Base-by-base conservation (phyloP, 345 rosid genomes). In the Passiflora organensis region DNA sequence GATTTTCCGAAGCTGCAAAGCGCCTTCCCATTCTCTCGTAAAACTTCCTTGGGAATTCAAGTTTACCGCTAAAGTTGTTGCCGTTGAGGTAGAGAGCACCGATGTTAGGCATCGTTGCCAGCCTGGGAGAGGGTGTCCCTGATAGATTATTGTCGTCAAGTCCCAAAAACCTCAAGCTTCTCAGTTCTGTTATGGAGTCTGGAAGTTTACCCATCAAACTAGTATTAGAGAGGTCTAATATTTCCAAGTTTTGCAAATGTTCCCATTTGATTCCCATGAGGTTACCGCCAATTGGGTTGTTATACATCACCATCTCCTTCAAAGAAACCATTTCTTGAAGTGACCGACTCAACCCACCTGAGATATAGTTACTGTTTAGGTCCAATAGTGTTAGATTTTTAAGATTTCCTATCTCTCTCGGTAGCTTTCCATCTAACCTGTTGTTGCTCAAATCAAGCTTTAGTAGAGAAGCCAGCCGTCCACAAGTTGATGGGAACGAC, bases 381-480 rank as follows among this genome's bases (percentile, higher is more conserved):
- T 77, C 81, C 18, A 77, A 45, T 10, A 77, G 20, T 12, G 76
- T 60, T 13, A 70, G 63, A 53, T 60, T 73, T 19, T 55, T 58
- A 13, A 73, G 32, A 4, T 44, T 67, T 36, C 64, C 62, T 14
- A 64, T 32, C 51, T 64, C 71, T 15, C 11, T 2, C 2, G 77
- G 75, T 1, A 77, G 24, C 13, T 58, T 41, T 12, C 69, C 76
- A 11, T 56, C 60, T 3, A 77, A 32, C 43, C 15, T 61, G 54
- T 73, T 77, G 39, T 51, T 23, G 48, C 76, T 70, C 58, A 77
- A 59, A 43, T 77, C 78, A 24, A 77, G 71, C 73, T 77, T 77
- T 48, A 77, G 55, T 0, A 73, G 68, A 17, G 76, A 51, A 57
- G 58, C 53, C 55, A 70, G 12, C 24, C 54, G 57, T 13, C 71